Evolutionary conservation across 495 filamentous ascomycete genomes (phyloP), one percentile per base, ranked within the genome.

Genomic region (Penicillium crystallinum): DNA sequence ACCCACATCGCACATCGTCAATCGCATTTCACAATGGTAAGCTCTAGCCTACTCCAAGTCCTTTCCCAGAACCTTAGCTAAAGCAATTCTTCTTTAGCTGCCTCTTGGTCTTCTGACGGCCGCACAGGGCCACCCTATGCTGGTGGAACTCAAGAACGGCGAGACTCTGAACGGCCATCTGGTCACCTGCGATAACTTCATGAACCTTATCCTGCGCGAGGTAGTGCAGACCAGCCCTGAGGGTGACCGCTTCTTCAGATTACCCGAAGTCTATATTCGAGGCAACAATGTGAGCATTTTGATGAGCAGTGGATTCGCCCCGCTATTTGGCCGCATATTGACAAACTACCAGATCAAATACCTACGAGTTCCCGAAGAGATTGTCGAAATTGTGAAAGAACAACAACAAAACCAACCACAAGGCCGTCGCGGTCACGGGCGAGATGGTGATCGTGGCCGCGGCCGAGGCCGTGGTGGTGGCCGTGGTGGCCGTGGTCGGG

Each of bases 71-170:
- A 0, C 14, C 9, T 34, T n/a, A 19, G n/a, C 56, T 64, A 27
- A 64, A 11, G 6, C 19, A 4, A 17, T 27, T 25, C 5, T 3
- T 21, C 2, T 1, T 8, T 36, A 97, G 93, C 75, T 98, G 53
- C 93, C 93, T 53, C 79, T 97, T 55, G 95, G 91, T 49, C 86
- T 98, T 30, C 77, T 98, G 34, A 96, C 85, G 52, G 93, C 92
- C 62, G 92, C 93, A 48, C 90, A 96, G 77, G 95, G 95, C 81
- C 90, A 95, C 72, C 91, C 92, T 11, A 97, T 98, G 91, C 88
- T 97, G 46, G 93, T 98, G 37, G 93, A 98, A 78, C 88, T 98
- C 55, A 98, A 98, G 79, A 96, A 92, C 61, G 95, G 93, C 70
- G 95, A 97, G 69, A 97, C 92, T 0, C 77, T 97, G 42, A 98